Base-by-base conservation (phyloP, 805 yeast genomes). In the Metschnikowia cerradonensis region DNA sequence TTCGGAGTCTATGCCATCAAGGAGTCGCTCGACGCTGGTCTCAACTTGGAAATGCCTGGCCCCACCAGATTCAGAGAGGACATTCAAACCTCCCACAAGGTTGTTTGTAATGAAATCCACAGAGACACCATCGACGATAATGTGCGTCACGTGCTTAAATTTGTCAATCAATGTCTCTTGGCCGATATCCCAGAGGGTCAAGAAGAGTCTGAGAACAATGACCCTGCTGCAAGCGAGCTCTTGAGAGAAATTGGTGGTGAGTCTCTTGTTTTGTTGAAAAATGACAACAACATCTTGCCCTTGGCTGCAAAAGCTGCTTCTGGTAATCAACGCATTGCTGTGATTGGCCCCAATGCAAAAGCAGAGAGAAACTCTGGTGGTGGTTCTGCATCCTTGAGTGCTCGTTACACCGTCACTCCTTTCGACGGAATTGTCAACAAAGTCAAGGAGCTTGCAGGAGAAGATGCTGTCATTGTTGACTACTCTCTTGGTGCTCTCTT, bases 1-100 rank as follows among this genome's bases (percentile, higher is more conserved):
- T 77, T 59, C 60, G 88, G 88, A 23, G 72, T 75, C 8, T 81
- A 77, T 62, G 72, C 82, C 14, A 66, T 67, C 35, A 69, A 68
- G 40, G 75, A 71, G 40, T 58, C 83, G 14, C 61, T 82, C 42
- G 71, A 75, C 38, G 79, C 80, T 34, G 87, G 88, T 6, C 67
- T 83, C 49, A 84, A 82, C 60, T 67, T 83, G 57, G 88, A 83
- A 63, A 81, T 81, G 85, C 88, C 88, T 1, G 88, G 88, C 35
- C 80, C 82, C 15, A 67, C 82, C 2, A 64, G 75, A 41, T 74
- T 73, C 63, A 63, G 83, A 67, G 67, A 75, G 55, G 66, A 65
- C 1, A 65, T 64, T 30, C 64, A 72, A 11, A 64, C 80, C 15
- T 53, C 68, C 6, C 81, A 76, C 57, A 73, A 76, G 41, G 67